phyloP scores from a whole-genome alignment of 768 basidiomycete genomes.

The Neoboletus brunneissimus region DNA sequence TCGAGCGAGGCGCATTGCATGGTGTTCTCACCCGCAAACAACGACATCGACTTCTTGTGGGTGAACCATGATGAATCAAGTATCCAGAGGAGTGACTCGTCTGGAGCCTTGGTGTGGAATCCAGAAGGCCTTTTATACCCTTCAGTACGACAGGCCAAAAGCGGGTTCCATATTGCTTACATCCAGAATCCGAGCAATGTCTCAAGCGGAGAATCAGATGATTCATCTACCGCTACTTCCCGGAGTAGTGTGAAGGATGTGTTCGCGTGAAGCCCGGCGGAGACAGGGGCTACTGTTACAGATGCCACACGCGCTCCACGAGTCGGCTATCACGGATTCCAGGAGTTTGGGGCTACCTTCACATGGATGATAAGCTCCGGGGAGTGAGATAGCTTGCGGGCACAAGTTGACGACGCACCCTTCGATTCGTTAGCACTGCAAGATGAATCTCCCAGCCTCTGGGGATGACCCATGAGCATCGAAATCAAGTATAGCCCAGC shows the following conservation, averaged over 20 bases:
- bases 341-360: background rate
- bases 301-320: background rate
- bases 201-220: slow-evolving; percentile 14
- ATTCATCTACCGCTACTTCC: slow-evolving; percentile 2
- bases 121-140: slow-evolving; percentile 13
- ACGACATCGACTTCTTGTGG: slow-evolving; percentile 74
- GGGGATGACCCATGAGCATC: background rate
- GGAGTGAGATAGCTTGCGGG: background rate
- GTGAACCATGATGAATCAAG: slow-evolving; percentile 39
- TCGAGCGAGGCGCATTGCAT: background rate
- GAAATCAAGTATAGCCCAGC: background rate
- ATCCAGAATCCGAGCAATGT: background rate
- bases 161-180: background rate
- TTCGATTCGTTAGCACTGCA: background rate
- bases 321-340: background rate
- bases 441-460: background rate
- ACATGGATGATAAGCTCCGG: slow-evolving; percentile 1
- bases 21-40: slow-evolving; percentile 48
- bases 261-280: background rate
- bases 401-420: background rate
- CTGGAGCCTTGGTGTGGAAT: background rate
- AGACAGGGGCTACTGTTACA: background rate
- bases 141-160: background rate
- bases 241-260: background rate
- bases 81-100: background rate